Conservation (phyloP, 352 stramenopile species). For the Globisporangium lucens region DNA sequence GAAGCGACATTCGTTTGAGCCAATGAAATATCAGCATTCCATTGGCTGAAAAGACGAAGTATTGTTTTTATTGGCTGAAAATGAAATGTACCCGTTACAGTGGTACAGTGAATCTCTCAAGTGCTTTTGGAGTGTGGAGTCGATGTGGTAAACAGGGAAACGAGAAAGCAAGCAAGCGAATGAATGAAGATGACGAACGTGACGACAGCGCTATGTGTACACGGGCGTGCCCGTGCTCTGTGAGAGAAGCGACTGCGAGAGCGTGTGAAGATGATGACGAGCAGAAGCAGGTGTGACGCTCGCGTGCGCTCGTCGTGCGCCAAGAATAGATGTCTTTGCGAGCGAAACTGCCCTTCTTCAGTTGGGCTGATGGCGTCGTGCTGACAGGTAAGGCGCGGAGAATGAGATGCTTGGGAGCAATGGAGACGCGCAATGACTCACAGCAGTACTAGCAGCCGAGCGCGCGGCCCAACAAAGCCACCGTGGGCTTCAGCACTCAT, state of each 20-base stretch:
- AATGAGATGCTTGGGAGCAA: not conserved
- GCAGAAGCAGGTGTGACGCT: too few species aligned
- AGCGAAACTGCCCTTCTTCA: not conserved
- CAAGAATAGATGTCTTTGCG: too few species aligned
- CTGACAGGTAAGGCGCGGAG: not conserved
- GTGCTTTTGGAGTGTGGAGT: not conserved
- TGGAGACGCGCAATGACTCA: not conserved
- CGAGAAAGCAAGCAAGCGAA: not conserved
- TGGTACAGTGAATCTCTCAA: not conserved
- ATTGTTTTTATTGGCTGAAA: slow-evolving; percentile 4
- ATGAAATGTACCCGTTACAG: not conserved
- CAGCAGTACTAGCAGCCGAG: not conserved
- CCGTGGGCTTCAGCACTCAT: not conserved
- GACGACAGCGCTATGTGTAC: not conserved
- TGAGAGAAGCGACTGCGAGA: too few species aligned
- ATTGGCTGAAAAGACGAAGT: not conserved
- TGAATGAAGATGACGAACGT: not conserved
- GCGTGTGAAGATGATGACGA: too few species aligned
- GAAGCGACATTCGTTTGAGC: slow-evolving; percentile 4
- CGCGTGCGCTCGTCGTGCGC: too few species aligned
- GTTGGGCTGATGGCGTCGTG: not conserved
- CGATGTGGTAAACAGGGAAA: too few species aligned
- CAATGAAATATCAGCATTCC: too few species aligned
- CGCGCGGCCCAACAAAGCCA: not conserved
- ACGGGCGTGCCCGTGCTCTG: too few species aligned